Conservation (phyloP, 192 early-diverging fungal genomes). For the Coemansia sp. region DNA sequence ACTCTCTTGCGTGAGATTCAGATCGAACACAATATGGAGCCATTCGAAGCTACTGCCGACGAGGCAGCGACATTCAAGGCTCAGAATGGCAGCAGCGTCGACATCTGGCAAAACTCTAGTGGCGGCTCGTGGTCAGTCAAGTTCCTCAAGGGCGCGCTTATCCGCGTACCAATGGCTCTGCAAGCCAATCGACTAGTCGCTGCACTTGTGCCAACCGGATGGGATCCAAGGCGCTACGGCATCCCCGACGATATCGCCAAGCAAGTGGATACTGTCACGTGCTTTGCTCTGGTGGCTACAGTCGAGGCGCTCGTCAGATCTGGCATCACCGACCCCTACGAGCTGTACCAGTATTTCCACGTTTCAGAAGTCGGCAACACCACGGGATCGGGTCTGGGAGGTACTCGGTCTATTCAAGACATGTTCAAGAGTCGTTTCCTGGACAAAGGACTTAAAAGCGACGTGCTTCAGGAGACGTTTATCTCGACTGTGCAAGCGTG, state of each 20-base stretch:
- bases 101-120: conserved; percentile 42
- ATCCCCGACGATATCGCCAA: conserved; percentile 86
- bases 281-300: conserved; percentile 84
- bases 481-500: conserved; percentile 96
- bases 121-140: conserved; percentile 78
- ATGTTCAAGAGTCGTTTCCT: conserved; percentile 74
- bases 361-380: conserved; percentile 93
- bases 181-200: conserved; percentile 80
- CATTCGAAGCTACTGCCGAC: conserved; percentile 84
- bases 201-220: conserved; percentile 92
- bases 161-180: conserved; percentile 89
- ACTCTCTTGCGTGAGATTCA: conserved; percentile 82
- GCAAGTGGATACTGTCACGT: conserved; percentile 87
- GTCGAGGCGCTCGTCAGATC: conserved; percentile 88
- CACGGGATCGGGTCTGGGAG: conserved; percentile 87
- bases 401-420: conserved; percentile 68
- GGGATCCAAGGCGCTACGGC: conserved; percentile 85
- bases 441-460: conserved; percentile 78
- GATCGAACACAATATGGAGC: conserved; percentile 82
- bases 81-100: conserved; percentile 78
- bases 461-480: conserved; percentile 90
- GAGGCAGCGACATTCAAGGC: conserved; percentile 84
- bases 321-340: conserved; percentile 95
- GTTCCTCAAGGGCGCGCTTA: conserved; percentile 83
- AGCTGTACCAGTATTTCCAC: conserved; percentile 95